Conservation (phyloP, 495 filamentous ascomycete genomes). For the Halenospora varia region DNA sequence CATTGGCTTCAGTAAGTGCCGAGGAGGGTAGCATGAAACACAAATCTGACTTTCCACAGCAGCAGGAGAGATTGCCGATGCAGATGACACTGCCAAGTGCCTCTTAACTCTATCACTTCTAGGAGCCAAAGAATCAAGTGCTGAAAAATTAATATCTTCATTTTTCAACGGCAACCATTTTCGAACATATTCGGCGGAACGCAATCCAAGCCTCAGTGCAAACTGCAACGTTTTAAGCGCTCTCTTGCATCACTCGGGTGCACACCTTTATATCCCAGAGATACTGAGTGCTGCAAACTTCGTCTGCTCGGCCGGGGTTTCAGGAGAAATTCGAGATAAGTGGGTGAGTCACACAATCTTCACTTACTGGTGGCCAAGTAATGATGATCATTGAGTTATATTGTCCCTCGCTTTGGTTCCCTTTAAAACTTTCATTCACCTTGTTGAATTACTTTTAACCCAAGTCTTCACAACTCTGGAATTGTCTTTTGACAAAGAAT, state of each 20-base stretch:
- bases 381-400: too few relatives aligned
- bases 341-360: not conserved
- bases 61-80: constrained; percentile 36
- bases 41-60: constrained; percentile 19
- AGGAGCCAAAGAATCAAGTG: constrained; percentile 17
- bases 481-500: too few relatives aligned
- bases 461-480: too few relatives aligned
- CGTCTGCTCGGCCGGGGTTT: not conserved
- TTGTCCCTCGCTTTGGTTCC: too few relatives aligned
- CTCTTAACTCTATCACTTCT: constrained; percentile 32
- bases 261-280: constrained; percentile 3
- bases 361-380: too few relatives aligned
- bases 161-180: constrained; percentile 35
- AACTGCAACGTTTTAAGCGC: constrained; percentile 42
- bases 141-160: constrained; percentile 28
- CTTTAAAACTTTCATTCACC: too few relatives aligned
- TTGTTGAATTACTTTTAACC: too few relatives aligned
- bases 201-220: constrained; percentile 36
- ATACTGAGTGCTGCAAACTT: not conserved
- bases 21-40: too few relatives aligned
- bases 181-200: constrained; percentile 36
- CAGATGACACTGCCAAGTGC: constrained; percentile 45
- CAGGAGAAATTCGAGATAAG: not conserved
- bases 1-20: not conserved
- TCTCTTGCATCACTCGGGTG: constrained; percentile 23